Evolutionary conservation across 176 grass and related monocot genomes (phyloP), one percentile per base, ranked within the genome.

Genomic region (Pontederia paniculata): DNA sequence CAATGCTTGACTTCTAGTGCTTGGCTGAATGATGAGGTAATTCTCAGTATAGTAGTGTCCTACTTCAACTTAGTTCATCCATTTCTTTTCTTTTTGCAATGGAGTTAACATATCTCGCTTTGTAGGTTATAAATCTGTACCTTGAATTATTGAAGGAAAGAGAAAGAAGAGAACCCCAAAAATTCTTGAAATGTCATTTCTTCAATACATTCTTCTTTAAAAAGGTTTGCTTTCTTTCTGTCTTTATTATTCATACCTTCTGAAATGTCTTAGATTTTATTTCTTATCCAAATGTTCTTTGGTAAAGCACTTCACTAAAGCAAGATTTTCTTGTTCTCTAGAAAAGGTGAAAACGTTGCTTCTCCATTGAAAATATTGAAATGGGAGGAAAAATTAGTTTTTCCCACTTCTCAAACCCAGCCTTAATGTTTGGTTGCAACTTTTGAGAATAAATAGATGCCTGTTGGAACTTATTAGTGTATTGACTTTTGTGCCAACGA

Each of bases 151-250:
- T 89, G 65, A 89, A 89, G 74, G 81, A 89, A 63, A 77, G 86
- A 66, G 81, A 81, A 55, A 57, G 58, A 71, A 84, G 81, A 62
- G 74, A 89, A 50, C 77, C 67, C 53, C 57, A 12, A 13, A 84
- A 81, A 19, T 89, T 89, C 58, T 44, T 89, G 58, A 89, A 81
- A 75, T 89, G 81, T 19, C 86, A 89, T 73, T 89, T 84, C 67
- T 89, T 84, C 77, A 89, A 76, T 60, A 89, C 81, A 21, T 89
- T 89, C 74, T 89, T 89, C 67, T 84, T 73, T 66, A 89, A 89
- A 44, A 89, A 84, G 86, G 86, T 89, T 5, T 3, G 9, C 12
- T 52, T 60, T 44, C 64, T 20, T 56, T 23, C 28, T 21, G 4
- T n/a, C n/a, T n/a, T n/a, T n/a, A n/a, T n/a, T n/a, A 44, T 25